Evolutionary conservation across 2,329 filamentous ascomycete species (phyloP), one percentile per base, ranked within the genome.

Genomic region (Blastomyces percursus): DNA sequence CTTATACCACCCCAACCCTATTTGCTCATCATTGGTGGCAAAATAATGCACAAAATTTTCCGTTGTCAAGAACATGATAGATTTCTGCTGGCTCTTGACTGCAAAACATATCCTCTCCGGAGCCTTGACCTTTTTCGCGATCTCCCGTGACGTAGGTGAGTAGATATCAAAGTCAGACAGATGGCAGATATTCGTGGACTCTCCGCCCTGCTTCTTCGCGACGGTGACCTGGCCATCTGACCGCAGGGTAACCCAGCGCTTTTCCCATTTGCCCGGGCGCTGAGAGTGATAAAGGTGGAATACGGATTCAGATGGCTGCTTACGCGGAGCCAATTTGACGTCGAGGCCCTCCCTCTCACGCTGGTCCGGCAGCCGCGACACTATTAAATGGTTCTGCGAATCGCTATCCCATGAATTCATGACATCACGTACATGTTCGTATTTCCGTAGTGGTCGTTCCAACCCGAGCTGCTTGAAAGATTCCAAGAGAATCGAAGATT

Each of bases 1-100:
- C 19, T 82, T 79, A 69, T 88, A 86, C 76, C 93, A 96, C 16
- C 79, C 77, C n/a, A 82, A 80, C 0, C 89, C 90, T 0, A 86
- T 74, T 0, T 78, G 73, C 5, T 81, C 77, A 68, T 96, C 90
- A 54, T 90, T 90, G 1, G 88, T 90, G 63, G 85, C 87, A 76
- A 97, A 96, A 75, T 93, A 96, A 71, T 97, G 93, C 2, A 96
- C 89, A 71, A 91, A 97, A 68, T 93, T 93, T 60, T 89, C 86
- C 2, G 87, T 89, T 61, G 87, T 87, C 61, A 91, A 78, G 70
- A 96, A 96, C 70, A 96, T 86, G 63, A 84, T 86, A 0, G 88
- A 88, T 74, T 93, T 96, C 71, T 96, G 88, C 76, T 96, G 91
- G 68, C 90, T 95, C 76, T 96, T 96, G 68, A 97, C 82, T 0